Base-by-base conservation (phyloP, 2,329 filamentous ascomycete species). In the Juglanconis oblonga region DNA sequence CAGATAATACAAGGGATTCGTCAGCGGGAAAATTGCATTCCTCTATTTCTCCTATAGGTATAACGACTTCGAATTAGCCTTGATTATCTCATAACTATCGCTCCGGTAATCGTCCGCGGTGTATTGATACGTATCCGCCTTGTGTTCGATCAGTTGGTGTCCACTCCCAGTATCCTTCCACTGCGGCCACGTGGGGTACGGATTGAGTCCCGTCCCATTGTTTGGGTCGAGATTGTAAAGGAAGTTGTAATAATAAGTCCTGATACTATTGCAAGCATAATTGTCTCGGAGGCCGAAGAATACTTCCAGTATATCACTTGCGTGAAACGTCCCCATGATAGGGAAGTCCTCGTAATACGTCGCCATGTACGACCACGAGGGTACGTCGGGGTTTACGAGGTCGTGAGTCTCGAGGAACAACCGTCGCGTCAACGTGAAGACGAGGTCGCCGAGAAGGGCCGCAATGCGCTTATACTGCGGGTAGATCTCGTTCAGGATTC, bases 401-500 rank as follows among this genome's bases (percentile, higher is more conserved):
- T 71, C 68, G 1, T 83, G 71, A 0, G 68, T 60, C 14, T 79
- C 69, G 29, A 95, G 81, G 71, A 90, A 87, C 6, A 80, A 62
- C 14, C 91, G 85, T 1, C 90, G 85, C 0, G 85, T 84, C 0
- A 94, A 78, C 0, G 87, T 92, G 73, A 94, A 94, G 2, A 84
- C 83, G 0, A 91, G 67, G 69, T 95, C 91, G 13, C 91, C 90
- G 0, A 93, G 76, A 33, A 94, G 83, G 40, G 90, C 89, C 1
- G 89, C 86, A 0, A 92, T 76, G 14, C 89, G 87, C 74, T 93
- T 94, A 79, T 86, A 93, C 65, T 90, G 83, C 0, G 90, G 89
- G 69, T 90, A 92, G 68, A 86, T 78, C 68, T 88, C 86, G 74
- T 94, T 90, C n/a, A 88, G 64, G 9, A 82, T 63, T 1, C 82